Evolutionary conservation across 129 eudicot genomes (phyloP).

Genomic region (Oenanthe sinensis): DNA sequence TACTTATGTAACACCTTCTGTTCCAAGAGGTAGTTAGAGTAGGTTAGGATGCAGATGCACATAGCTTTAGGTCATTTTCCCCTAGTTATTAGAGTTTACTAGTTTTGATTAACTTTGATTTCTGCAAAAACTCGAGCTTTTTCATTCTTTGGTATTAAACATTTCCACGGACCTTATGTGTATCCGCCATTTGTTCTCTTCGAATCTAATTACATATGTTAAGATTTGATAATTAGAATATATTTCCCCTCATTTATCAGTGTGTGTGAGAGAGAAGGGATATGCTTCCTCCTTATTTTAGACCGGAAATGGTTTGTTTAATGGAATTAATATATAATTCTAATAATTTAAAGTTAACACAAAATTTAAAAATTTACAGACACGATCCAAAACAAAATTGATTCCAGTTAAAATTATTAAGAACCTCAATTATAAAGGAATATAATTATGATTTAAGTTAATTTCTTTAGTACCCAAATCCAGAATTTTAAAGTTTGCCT

Average conservation of each 20-base stretch:
- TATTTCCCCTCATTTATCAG: background rate
- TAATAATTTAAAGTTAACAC: too few species aligned
- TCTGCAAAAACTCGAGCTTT: background rate
- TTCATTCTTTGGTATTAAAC: background rate
- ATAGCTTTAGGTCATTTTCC: background rate
- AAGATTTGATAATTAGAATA: background rate
- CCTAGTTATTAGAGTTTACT: background rate
- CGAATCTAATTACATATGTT: background rate
- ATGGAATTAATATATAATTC: too few species aligned
- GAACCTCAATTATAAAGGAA: too few species aligned
- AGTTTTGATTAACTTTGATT: background rate
- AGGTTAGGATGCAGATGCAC: constrained; percentile 3
- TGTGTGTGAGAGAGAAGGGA: background rate
- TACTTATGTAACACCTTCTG: background rate
- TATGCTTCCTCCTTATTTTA: background rate
- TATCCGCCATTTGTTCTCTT: background rate
- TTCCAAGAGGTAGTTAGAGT: background rate
- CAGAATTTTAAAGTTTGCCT: background rate
- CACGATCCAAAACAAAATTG: too few species aligned
- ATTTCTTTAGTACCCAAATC: background rate
- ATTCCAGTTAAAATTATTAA: too few species aligned
- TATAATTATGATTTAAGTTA: too few species aligned
- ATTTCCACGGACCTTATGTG: background rate
- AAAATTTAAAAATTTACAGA: too few species aligned
- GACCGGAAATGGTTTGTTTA: background rate